Percentiles rank a stretch among this genome's conserved stretches.
phyloP scores from a whole-genome alignment of 2,329 filamentous ascomycete species.

The Penicillium brevicompactum region DNA sequence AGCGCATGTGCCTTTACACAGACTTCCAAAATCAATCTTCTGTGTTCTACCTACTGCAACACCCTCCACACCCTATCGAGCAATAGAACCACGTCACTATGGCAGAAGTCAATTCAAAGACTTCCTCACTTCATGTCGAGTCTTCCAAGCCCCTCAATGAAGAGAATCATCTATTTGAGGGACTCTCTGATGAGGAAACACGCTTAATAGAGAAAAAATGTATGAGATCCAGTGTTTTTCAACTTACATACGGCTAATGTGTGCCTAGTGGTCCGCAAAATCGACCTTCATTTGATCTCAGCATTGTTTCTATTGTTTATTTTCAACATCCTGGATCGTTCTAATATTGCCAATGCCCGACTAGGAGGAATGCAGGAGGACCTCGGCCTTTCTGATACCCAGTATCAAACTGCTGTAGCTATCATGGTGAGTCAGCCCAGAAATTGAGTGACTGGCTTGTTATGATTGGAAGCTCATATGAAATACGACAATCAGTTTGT shows the following conservation, averaged over 20 bases:
- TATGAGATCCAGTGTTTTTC: neutral
- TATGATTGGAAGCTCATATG: neutral
- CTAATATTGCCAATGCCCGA: slow-evolving; percentile 68
- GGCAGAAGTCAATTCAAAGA: slow-evolving; percentile 8
- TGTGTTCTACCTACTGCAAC: no score
- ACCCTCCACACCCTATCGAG: neutral
- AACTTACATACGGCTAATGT: neutral
- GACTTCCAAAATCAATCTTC: neutral
- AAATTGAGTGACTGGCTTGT: neutral
- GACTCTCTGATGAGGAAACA: neutral
- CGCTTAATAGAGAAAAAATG: neutral
- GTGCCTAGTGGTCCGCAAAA: slow-evolving; percentile 17
- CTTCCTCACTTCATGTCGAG: slow-evolving; percentile 10
- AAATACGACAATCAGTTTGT: slow-evolving; percentile 3
- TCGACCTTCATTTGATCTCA: slow-evolving; percentile 18
- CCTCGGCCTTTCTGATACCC: slow-evolving; percentile 55
- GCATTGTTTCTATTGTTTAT: slow-evolving; percentile 21
- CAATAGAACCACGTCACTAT: neutral
- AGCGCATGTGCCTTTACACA: neutral
- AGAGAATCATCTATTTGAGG: neutral
- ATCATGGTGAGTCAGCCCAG: slow-evolving; percentile 57
- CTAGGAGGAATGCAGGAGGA: slow-evolving; percentile 67
- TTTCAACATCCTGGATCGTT: slow-evolving; percentile 57
- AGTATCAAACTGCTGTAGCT: slow-evolving; percentile 66
- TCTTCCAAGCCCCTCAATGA: neutral